Conservation (phyloP, 345 rosid species). For the Excoecaria agallocha region DNA sequence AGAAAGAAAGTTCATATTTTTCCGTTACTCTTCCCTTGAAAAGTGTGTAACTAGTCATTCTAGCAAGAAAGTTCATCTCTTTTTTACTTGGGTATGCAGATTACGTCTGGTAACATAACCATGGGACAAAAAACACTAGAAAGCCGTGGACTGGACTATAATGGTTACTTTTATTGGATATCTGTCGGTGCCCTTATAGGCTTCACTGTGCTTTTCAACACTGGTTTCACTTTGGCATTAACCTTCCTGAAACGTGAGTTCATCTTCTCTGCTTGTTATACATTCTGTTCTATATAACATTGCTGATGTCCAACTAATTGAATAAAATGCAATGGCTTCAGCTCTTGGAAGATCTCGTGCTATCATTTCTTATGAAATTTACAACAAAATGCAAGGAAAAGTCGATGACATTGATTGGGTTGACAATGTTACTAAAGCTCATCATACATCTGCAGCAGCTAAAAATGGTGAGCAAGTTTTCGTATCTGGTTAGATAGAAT, state of each 20-base stretch:
- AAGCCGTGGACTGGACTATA: constrained; percentile 60
- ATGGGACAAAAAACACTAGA: constrained; percentile 51
- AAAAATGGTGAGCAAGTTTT: constrained; percentile 27
- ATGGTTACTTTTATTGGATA: constrained; percentile 56
- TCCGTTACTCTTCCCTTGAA: too few relatives aligned
- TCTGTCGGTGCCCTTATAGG: constrained; percentile 60
- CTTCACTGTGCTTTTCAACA: constrained; percentile 55
- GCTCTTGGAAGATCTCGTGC: constrained; percentile 71
- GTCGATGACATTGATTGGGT: constrained; percentile 20
- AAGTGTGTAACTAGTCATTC: too few relatives aligned
- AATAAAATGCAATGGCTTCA: constrained; percentile 25
- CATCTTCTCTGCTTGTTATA: background rate
- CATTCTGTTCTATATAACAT: background rate
- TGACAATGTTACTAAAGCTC: background rate
- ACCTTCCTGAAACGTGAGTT: constrained; percentile 64
- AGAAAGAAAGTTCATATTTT: background rate
- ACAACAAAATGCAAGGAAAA: constrained; percentile 44
- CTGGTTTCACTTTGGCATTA: constrained; percentile 59
- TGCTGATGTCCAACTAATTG: constrained; percentile 1
- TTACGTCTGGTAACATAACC: constrained; percentile 40
- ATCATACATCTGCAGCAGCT: constrained; percentile 7
- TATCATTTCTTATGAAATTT: constrained; percentile 61
- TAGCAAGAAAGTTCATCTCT: too few relatives aligned
- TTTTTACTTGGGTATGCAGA: constrained; percentile 24
- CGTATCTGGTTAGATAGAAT: background rate